These are phyloP conservation scores for Akanthomyces uredinophilus DNA, from an alignment of 2,329 filamentous ascomycete genomes.

Conservation along the genomic window DNA sequence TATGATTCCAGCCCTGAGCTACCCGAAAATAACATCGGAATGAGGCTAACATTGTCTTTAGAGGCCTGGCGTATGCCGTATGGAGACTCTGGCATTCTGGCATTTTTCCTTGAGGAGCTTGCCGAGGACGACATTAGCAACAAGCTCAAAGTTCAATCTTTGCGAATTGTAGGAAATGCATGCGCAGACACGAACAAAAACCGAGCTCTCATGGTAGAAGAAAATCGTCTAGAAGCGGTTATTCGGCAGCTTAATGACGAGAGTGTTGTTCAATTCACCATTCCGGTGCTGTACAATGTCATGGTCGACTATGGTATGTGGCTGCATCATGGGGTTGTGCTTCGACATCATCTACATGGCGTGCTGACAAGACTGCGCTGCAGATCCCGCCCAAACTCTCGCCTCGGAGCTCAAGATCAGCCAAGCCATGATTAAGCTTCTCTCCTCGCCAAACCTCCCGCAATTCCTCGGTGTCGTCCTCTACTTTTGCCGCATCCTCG, in stretches of 20 bases:
- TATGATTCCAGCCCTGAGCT: constrained; percentile 27
- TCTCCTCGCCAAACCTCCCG: constrained; percentile 40
- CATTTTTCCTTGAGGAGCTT: constrained; percentile 49
- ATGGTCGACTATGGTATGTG: constrained; percentile 57
- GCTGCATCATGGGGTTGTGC: no score
- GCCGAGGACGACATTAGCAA: constrained; percentile 33
- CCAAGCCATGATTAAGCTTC: constrained; percentile 42
- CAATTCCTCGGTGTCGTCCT: constrained; percentile 40
- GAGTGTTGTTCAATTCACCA: constrained; percentile 44
- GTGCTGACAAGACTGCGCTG: not conserved
- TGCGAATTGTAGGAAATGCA: constrained; percentile 57
- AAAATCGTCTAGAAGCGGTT: constrained; percentile 42
- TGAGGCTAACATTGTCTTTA: constrained; percentile 16
- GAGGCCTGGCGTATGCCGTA: constrained; percentile 54
- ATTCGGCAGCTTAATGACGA: constrained; percentile 44
- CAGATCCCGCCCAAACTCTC: constrained; percentile 53
- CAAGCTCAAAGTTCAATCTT: constrained; percentile 46
- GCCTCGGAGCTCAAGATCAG: constrained; percentile 50
- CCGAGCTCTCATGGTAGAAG: constrained; percentile 48
- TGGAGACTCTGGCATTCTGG: constrained; percentile 53
- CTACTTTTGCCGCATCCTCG: constrained; percentile 53
- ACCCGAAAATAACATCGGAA: not conserved
- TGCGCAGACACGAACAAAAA: constrained; percentile 62
- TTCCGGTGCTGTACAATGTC: constrained; percentile 59
- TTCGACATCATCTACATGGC: not conserved